Evolutionary conservation across 2,329 filamentous ascomycete genomes (phyloP), one percentile per base, ranked within the genome.

Genomic region (Phialophora chinensis): DNA sequence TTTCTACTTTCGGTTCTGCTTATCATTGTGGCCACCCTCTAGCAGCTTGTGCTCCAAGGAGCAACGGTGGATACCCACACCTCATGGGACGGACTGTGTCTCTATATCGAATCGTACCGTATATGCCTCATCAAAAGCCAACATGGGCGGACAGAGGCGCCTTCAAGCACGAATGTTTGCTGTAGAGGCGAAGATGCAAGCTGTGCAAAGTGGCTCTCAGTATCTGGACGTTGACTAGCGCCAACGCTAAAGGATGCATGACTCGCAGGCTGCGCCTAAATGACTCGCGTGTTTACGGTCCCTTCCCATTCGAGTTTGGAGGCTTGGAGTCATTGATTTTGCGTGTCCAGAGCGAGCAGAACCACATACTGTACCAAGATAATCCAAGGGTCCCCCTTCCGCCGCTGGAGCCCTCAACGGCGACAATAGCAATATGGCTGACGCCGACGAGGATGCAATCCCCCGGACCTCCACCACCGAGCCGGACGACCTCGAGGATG

Each of bases 401-500:
- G 3, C 47, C n/a, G 47, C 23, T 25, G 23, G 6, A 42, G 38
- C 38, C 8, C 47, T 14, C 47, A 52, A 52, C 25, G 20, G 27
- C 49, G 8, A 61, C 31, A 5, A 31, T 12, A 33, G 1, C 27
- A 31, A 42, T 23, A 82, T 82, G 80, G 79, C 79, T 2, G 80
- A 82, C 71, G 76, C 75, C 62, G 80, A 82, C 60, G 80, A 82
- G 71, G 80, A 80, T 60, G 75, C 72, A 44, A 75, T 81, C 47
- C 74, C 74, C 10, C 29, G 54, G 4, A 31, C 53, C 33, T 56
- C 61, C 56, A 74, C 74, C 27, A 55, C 44, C 53, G 71, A 75
- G n/a, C 88, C 91, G 64, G 84, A 87, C 56, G 87, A 88, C 68
- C 84, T 89, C 61, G 90, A 90, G 49, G 93, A 97, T 73, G 91